A percentile compares a stretch with the other conserved stretches of the same genome.
These are phyloP conservation scores for Suillus americanus DNA, from an alignment of 768 basidiomycete species.

Conservation along the genomic window DNA sequence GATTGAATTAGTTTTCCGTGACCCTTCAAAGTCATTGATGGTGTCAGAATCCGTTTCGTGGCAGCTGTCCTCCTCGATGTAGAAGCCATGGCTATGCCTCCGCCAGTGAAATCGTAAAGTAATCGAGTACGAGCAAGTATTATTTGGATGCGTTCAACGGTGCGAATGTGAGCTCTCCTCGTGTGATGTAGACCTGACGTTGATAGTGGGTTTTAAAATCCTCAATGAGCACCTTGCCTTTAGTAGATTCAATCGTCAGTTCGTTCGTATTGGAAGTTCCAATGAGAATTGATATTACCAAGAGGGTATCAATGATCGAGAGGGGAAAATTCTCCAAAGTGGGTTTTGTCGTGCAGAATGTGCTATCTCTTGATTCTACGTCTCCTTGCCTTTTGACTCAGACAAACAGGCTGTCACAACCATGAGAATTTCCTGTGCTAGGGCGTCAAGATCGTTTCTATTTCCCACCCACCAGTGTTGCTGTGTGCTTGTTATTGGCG, in stretches of 20 bases:
- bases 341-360: too few species aligned
- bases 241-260: background rate
- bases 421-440: too few species aligned
- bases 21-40: background rate
- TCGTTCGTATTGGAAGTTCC: background rate
- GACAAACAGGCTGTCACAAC: too few species aligned
- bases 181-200: background rate
- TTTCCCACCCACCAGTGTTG: too few species aligned
- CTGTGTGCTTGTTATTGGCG: too few species aligned
- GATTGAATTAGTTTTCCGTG: background rate
- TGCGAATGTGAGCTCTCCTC: background rate
- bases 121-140: background rate
- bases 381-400: too few species aligned
- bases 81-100: background rate
- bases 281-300: too few species aligned
- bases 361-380: too few species aligned
- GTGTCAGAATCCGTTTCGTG: background rate
- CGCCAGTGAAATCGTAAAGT: background rate
- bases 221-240: too few species aligned
- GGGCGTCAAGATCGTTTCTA: too few species aligned
- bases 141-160: background rate
- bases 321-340: too few species aligned
- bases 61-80: background rate
- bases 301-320: too few species aligned
- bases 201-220: background rate